Base-by-base conservation (phyloP, 1,284 basidiomycete genomes). In the Phellopilus nigrolimitatus region DNA sequence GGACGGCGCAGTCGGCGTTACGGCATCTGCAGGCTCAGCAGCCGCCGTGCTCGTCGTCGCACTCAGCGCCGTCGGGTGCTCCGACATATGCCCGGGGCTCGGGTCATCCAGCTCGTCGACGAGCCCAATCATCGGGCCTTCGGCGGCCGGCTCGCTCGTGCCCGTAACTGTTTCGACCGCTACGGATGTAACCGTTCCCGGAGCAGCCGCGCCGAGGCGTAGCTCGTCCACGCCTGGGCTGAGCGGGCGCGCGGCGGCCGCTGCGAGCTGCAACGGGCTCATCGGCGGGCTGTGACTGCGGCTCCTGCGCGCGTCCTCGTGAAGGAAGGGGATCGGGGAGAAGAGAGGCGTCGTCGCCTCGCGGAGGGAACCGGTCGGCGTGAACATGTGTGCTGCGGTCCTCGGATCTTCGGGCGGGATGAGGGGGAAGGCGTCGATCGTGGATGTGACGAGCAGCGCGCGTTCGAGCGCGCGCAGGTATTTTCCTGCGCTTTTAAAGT, bases 391-490 rank as follows among this genome's bases (percentile, higher is more conserved):
- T 51, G 36, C 56, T 50, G 45, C 38, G 43, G 33, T 57, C 44
- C 9, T 49, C 46, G 8, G 73, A 67, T 56, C 68, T 68, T 55
- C 45, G 9, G 45, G 24, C 4, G 70, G 66, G 49, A 71, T 66
- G n/a, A 56, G 24, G 13, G 84, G 83, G 66, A 89, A 91, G 53
- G 78, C 76, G 57, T 83, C 75, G 74, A 75, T 79, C 12, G 82
- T 79, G 24, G 92, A 92, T 1, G 91, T 94, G 49, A 97, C 92
- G 24, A 91, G 83, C 15, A 95, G 71, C 12, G 86, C 75, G 62
- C 89, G 90, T 61, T 95, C 90, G 9, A 97, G 70, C 0, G 94
- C 93, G 8, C 94, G 88, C 19, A 95, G 75, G 65, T 94, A 97
- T 69, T 97, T 97, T 41, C 93, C 91, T 4, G 91, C 69, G 22